Conservation (phyloP, 306 rosid species). For the Glycine latifolia region DNA sequence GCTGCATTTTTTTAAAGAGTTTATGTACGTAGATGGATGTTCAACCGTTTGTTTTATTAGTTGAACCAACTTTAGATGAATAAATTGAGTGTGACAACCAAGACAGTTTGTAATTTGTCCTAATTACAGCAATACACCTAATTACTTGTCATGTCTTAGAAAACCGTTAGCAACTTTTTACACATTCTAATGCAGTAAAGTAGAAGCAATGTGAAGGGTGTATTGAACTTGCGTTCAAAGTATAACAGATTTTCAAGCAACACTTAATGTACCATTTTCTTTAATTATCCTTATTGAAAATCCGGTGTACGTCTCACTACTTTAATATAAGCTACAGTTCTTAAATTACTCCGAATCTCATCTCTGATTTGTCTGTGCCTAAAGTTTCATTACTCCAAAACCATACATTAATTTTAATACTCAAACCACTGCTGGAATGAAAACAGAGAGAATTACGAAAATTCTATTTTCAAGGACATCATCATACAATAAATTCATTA, state of each 20-base stretch:
- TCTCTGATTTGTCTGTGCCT: background rate
- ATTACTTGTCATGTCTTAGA: no score
- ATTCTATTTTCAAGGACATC: slow-evolving; percentile 1
- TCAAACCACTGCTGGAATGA: background rate
- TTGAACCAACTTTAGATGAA: background rate
- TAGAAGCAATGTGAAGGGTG: no score
- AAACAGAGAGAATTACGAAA: background rate
- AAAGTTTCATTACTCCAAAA: background rate
- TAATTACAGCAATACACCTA: no score
- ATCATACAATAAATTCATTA: slow-evolving; percentile 12
- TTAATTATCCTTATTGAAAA: no score
- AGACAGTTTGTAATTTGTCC: no score
- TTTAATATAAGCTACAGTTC: no score
- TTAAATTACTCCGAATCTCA: background rate
- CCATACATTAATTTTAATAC: background rate
- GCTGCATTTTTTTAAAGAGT: background rate
- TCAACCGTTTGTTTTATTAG: no score
- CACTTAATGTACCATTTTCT: background rate
- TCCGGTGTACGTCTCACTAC: no score
- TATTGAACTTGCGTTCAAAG: no score
- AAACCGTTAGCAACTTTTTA: no score
- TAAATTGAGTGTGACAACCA: background rate
- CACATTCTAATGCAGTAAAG: no score
- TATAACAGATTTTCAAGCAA: no score
- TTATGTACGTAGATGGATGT: background rate